phyloP scores from a whole-genome alignment of 495 filamentous ascomycete species.

The Hyaloscypha finlandica region DNA sequence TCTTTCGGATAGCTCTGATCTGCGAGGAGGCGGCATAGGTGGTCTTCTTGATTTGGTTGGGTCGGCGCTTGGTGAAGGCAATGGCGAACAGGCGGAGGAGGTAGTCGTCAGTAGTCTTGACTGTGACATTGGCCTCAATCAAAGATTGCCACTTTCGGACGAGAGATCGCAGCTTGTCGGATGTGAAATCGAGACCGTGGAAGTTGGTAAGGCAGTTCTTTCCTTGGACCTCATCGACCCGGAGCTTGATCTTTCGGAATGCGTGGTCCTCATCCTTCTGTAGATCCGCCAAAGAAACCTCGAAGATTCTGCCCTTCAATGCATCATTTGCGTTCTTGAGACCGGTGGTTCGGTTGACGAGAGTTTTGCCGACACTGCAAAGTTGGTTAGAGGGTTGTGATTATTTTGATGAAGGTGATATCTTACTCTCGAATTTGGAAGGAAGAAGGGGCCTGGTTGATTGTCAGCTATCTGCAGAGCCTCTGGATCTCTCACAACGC shows the following conservation, averaged over 20 bases:
- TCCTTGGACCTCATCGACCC: conserved; percentile 97
- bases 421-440: conserved; percentile 96
- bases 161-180: conserved; percentile 97
- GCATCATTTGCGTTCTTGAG: conserved; percentile 99
- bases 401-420: conserved; percentile 35
- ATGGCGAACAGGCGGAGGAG: conserved; percentile 97
- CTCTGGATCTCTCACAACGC: conserved; percentile 5
- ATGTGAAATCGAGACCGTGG: conserved; percentile 99
- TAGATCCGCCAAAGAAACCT: conserved; percentile 97
- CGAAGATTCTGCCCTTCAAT: conserved; percentile 97
- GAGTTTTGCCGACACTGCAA: conserved; percentile 92
- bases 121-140: conserved; percentile 98
- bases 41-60: conserved; percentile 99
- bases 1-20: conserved; percentile 95
- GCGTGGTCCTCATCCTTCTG: conserved; percentile 99
- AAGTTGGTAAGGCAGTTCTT: conserved; percentile 99
- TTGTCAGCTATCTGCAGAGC: conserved; percentile 14
- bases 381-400: conserved; percentile 24
- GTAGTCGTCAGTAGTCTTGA: conserved; percentile 99
- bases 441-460: conserved; percentile 82
- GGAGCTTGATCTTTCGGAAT: conserved; percentile 99
- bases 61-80: conserved; percentile 97
- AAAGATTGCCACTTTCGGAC: conserved; percentile 99
- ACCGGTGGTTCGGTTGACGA: conserved; percentile 98
- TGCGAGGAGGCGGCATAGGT: conserved; percentile 95